Evolutionary conservation across 139 green algal species (phyloP), one percentile per base, ranked within the genome.

Genomic region (Chlamydomonas applanata): DNA sequence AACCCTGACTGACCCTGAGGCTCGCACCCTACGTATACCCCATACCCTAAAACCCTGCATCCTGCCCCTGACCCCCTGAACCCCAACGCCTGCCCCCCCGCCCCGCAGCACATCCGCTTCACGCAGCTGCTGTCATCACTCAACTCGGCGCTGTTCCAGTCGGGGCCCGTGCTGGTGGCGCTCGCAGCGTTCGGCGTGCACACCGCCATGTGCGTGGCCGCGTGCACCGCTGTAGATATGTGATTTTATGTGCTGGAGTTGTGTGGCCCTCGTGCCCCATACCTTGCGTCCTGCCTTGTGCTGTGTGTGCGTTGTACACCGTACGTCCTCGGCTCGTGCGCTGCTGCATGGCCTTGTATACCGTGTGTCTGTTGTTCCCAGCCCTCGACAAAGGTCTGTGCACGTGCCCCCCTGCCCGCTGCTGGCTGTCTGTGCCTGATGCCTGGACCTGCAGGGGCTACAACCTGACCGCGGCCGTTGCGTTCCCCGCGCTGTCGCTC

Each of bases 401-500:
- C 63, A 49, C 59, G n/a, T 67, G 19, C 24, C 59, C 33, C 20
- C 57, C 56, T 57, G 29, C 61, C 25, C 19, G n/a, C n/a, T n/a
- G n/a, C n/a, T n/a, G n/a, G 71, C n/a, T n/a, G n/a, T n/a, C n/a
- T n/a, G n/a, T n/a, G n/a, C n/a, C n/a, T n/a, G n/a, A n/a, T n/a
- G n/a, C n/a, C n/a, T n/a, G n/a, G n/a, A n/a, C n/a, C n/a, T n/a
- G 64, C 24, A 61, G 69, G 72, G 81, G 76, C 54, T 68, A 87
- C 59, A 36, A 57, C 1, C 76, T 96, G 14, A 94, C 90, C 11
- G 90, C 92, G 9, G 76, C 79, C 2, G 87, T 95, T 11, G 92
- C 92, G 34, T 97, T 97, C 83, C 87, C 91, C 20, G 87, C 90
- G 0, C 78, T 97, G 57, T 82, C 91, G 19, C 82, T 95, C 16